Base-by-base conservation (phyloP, 257 asterid species). In the Jacaranda copaia region DNA sequence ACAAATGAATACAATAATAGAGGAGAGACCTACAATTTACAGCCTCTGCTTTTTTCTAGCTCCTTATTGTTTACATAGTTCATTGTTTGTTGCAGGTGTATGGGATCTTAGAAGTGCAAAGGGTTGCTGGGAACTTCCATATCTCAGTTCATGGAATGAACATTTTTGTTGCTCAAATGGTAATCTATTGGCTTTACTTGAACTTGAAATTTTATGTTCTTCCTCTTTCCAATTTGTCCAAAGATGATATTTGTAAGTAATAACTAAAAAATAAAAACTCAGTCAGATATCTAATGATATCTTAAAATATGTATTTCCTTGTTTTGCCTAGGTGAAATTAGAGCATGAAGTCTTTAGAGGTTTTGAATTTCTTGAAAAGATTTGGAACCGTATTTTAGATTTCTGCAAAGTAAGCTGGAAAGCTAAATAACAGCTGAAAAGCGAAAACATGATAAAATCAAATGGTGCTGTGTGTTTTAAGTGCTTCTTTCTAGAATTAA, bases 41-140 rank as follows among this genome's bases (percentile, higher is more conserved):
- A 43, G 15, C 46, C 19, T 40, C 56, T 65, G 66, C 73, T 71
- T 49, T 45, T 74, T 73, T 62, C 74, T 78, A 48, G 52, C 48
- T 71, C 62, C 59, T 73, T 80, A 59, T 74, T 77, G 40, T 73
- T 76, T 67, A 52, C 36, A 65, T 70, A 58, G 56, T 76, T 74
- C 51, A 60, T 82, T 39, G 57, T 70, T 69, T 71, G 42, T 83
- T 81, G 77, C 90, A 96, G 99, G 97, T 96, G 43, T 96, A 88
- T 73, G 99, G 99, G 75, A 89, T 89, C 83, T 79, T 96, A 84
- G 98, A 96, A 77, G 99, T 96, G 81, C 99, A 96, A 88, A 85
- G 99, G 77, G 99, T 96, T 82, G 98, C 99, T 60, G 99, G 98
- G 82, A 96, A 96, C 87, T 96, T 96, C 84, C 99, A 96, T 78